Evolutionary conservation across 2,329 filamentous ascomycete genomes (phyloP), one percentile per base, ranked within the genome.

Genomic region (Neodidymelliopsis sp.): DNA sequence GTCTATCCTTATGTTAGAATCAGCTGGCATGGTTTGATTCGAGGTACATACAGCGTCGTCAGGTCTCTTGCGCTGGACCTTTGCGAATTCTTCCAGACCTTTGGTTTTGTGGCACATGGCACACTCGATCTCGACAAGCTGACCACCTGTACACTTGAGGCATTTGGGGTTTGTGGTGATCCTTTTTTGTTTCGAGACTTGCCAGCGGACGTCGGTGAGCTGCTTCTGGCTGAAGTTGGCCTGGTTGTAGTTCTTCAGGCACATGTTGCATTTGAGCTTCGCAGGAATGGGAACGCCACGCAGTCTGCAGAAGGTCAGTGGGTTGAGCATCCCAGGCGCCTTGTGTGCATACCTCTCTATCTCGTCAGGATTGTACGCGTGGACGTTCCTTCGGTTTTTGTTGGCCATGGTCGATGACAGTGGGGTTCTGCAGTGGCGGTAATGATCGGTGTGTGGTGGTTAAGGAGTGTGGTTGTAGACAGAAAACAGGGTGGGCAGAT

Each of bases 61-160:
- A 1, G 74, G 72, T 29, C 77, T 74, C 20, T 61, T 68, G 11
- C 80, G 73, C 66, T 81, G 77, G 6, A 57, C 56, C 54, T 80
- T 83, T 13, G 77, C 75, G 55, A 83, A 85, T 0, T 71, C 69
- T 5, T 79, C 75, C 2, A 82, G 47, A 0, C 73, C 68, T 57
- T 81, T 81, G 2, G 67, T 73, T 46, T 73, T 60, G 15, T 72
- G 63, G 59, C 82, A 84, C 27, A 75, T 67, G 23, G 56, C 61
- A 56, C 82, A 84, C 7, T 71, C 67, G 20, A 83, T 59, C 56
- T 84, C 81, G 4, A 73, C 64, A 2, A 71, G 53, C 35, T 75
- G 74, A 1, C 10, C 61, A 4, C 75, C 75, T 24, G 73, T 70
- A 50, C 82, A 84, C 1, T 43, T 27, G 6, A 68, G 60, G 63